Evolutionary conservation across 208 protist genomes (phyloP).

Genomic region (Novymonas esmeraldas): DNA sequence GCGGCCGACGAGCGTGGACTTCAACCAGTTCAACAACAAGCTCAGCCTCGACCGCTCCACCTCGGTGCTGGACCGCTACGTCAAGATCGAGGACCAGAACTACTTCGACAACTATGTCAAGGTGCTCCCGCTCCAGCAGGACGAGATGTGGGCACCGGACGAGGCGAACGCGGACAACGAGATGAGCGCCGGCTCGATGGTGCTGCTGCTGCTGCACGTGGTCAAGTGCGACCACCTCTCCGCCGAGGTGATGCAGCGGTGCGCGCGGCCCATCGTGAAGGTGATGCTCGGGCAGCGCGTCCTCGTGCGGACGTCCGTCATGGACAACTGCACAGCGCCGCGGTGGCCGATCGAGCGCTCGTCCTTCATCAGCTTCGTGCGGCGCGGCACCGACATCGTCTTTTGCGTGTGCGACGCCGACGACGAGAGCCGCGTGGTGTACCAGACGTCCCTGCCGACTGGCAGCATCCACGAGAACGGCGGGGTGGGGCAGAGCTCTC

Average conservation of each 20-base stretch:
- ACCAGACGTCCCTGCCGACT: slow-evolving; percentile 50
- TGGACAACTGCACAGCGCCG: slow-evolving; percentile 41
- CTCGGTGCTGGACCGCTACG: slow-evolving; percentile 84
- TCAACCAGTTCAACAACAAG: slow-evolving; percentile 67
- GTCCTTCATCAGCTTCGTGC: slow-evolving; percentile 84
- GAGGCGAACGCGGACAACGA: slow-evolving; percentile 37
- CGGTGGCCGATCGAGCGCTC: slow-evolving; percentile 71
- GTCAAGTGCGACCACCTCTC: slow-evolving; percentile 54
- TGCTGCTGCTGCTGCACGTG: slow-evolving; percentile 85
- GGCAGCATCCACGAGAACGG: slow-evolving; percentile 58
- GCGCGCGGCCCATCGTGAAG: slow-evolving; percentile 64
- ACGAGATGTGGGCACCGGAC: slow-evolving; percentile 64
- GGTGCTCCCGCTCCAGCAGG: slow-evolving; percentile 65
- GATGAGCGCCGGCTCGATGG: slow-evolving; percentile 28
- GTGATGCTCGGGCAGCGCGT: slow-evolving; percentile 60
- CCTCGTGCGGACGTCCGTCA: slow-evolving; percentile 66
- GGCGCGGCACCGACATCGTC: slow-evolving; percentile 52
- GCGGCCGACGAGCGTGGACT: slow-evolving; percentile 72
- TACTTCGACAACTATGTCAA: slow-evolving; percentile 84
- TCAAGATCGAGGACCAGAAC: slow-evolving; percentile 87
- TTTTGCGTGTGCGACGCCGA: slow-evolving; percentile 73
- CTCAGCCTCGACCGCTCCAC: slow-evolving; percentile 58
- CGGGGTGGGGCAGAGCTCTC: slow-evolving; percentile 59
- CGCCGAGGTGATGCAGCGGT: slow-evolving; percentile 30
- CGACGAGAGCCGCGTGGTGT: slow-evolving; percentile 49